Percentiles rank a stretch among this genome's conserved stretches.
Conservation (phyloP, 2,329 filamentous ascomycete genomes). For the Diaporthe sp. region DNA sequence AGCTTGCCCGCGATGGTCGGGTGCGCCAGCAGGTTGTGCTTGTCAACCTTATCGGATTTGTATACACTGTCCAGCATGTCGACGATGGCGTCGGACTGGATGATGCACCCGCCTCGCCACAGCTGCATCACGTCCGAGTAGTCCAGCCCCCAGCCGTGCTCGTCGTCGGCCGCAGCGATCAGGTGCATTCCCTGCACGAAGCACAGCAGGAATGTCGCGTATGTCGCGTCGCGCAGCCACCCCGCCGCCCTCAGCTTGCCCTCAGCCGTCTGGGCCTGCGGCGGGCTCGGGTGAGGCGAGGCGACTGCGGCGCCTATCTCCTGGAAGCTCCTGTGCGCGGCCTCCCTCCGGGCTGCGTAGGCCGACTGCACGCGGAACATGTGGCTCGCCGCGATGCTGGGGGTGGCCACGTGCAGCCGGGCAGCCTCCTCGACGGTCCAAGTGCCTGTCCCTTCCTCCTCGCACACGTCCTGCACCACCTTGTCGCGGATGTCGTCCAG, state of each 20-base stretch:
- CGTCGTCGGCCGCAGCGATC: conserved; percentile 69
- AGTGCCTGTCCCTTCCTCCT: conserved; percentile 76
- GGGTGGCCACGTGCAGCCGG: conserved; percentile 72
- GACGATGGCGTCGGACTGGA: conserved; percentile 75
- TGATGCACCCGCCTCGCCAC: conserved; percentile 80
- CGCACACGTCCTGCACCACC: conserved; percentile 78
- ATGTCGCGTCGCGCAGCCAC: conserved; percentile 70
- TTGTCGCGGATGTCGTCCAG: conserved; percentile 76
- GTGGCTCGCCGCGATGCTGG: conserved; percentile 75
- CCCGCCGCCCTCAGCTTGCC: conserved; percentile 66
- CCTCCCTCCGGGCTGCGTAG: conserved; percentile 68
- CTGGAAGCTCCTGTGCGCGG: conserved; percentile 66
- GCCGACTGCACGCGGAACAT: conserved; percentile 75
- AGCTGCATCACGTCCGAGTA: conserved; percentile 68
- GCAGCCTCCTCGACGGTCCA: conserved; percentile 77
- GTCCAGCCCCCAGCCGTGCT: conserved; percentile 72
- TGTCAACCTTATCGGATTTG: conserved; percentile 53
- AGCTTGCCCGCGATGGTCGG: conserved; percentile 67
- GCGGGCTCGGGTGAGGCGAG: conserved; percentile 38
- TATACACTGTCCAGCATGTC: conserved; percentile 68
- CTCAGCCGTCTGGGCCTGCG: conserved; percentile 48
- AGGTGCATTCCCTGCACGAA: conserved; percentile 78
- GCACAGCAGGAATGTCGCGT: conserved; percentile 71
- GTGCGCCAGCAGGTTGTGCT: conserved; percentile 53
- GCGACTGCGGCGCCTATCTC: conserved; percentile 53